These are phyloP conservation scores for Athelia sp. DNA, from an alignment of 1,284 basidiomycete genomes.

Conservation along the genomic window DNA sequence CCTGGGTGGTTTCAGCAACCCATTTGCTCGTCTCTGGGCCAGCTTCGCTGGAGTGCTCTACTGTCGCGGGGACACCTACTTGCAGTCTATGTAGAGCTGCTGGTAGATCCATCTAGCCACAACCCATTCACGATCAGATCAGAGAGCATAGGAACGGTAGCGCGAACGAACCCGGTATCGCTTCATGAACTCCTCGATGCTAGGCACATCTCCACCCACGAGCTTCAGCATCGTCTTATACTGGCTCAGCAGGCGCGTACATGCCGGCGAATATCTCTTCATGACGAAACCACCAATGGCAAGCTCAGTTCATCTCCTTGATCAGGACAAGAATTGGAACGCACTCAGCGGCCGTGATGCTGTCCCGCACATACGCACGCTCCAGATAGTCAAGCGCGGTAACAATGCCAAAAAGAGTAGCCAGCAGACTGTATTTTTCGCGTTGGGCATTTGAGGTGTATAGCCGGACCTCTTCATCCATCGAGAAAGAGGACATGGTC, in stretches of 20 bases:
- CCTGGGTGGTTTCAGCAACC: conserved; percentile 99
- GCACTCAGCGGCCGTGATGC: conserved; percentile 85
- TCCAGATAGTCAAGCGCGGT: conserved; percentile 93
- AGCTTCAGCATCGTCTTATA: conserved; percentile 97
- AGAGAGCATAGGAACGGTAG: background rate
- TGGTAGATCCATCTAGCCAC: conserved; percentile 83
- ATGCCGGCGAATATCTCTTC: conserved; percentile 95
- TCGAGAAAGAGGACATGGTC: conserved; percentile 38
- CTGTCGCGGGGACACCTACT: conserved; percentile 94
- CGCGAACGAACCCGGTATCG: conserved; percentile 69
- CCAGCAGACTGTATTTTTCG: conserved; percentile 84
- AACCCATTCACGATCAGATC: background rate
- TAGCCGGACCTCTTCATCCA: conserved; percentile 90
- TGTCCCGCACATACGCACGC: conserved; percentile 91
- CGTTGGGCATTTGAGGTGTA: conserved; percentile 87
- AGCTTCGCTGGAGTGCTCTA: conserved; percentile 85
- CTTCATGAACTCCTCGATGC: conserved; percentile 88
- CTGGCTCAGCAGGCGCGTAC: conserved; percentile 87
- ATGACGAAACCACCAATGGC: conserved; percentile 3
- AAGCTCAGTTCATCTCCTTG: background rate
- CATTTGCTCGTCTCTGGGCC: conserved; percentile 90
- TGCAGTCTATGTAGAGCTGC: conserved; percentile 88
- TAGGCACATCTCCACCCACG: conserved; percentile 79
- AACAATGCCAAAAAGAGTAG: conserved; percentile 90
- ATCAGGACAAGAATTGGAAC: too few relatives aligned